phyloP scores from a whole-genome alignment of 2,329 filamentous ascomycete species.

The Plenodomus lindquistii region DNA sequence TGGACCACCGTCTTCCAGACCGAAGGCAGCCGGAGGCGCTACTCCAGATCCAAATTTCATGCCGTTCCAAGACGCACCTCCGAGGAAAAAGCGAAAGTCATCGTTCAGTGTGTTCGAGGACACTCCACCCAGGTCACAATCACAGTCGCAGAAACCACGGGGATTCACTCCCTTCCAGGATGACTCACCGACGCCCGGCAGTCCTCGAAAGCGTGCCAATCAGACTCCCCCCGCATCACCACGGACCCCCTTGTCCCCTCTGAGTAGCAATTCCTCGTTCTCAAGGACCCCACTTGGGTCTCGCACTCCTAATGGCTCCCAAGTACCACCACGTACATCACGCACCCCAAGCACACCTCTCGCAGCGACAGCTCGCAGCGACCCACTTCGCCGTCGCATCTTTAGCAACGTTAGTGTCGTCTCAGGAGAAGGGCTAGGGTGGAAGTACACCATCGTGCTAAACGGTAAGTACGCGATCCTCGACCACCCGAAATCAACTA shows the following conservation, averaged over 20 bases:
- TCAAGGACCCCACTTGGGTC: not conserved
- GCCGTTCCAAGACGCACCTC: not conserved
- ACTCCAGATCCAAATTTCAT: no score
- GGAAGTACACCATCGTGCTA: not conserved
- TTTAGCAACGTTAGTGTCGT: not conserved
- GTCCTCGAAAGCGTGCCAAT: not conserved
- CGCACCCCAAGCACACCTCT: not conserved
- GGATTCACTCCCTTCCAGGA: not conserved
- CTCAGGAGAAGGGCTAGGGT: not conserved
- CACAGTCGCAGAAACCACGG: not conserved
- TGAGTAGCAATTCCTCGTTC: not conserved
- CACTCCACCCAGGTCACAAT: no score
- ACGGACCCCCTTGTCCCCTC: not conserved
- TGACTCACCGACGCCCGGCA: not conserved
- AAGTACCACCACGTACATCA: not conserved
- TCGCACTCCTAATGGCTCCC: no score
- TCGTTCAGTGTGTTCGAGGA: no score
- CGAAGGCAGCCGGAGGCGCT: no score
- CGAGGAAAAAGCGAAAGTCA: no score
- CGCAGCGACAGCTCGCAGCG: not conserved
- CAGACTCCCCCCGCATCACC: not conserved
- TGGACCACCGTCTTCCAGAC: no score
- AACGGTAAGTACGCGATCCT: not conserved
- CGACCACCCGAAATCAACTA: not conserved
- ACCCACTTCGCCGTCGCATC: not conserved